phyloP scores from a whole-genome alignment of 2,329 filamentous ascomycete genomes.

The Ploettnerulaceae sp. region DNA sequence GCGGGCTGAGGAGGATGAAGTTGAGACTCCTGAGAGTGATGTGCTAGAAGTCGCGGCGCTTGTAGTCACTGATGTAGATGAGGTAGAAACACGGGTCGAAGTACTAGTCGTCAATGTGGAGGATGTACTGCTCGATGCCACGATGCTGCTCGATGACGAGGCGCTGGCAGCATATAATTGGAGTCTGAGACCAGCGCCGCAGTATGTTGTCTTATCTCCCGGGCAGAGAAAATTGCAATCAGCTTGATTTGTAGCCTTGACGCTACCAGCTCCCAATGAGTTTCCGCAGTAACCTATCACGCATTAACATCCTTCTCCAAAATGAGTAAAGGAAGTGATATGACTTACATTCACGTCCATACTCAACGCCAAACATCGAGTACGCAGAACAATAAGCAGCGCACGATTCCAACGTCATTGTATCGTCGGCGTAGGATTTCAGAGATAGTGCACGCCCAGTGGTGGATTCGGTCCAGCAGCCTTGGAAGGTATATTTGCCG shows the following conservation, averaged over 20 bases:
- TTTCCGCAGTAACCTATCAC: constrained; percentile 31
- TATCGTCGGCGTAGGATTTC: constrained; percentile 22
- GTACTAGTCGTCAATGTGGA: neutral
- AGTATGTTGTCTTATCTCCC: constrained; percentile 30
- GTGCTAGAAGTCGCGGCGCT: neutral
- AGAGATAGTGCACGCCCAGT: constrained; percentile 26
- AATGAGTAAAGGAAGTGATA: no score
- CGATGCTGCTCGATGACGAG: constrained; percentile 4
- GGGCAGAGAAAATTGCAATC: constrained; percentile 24
- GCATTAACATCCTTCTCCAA: no score
- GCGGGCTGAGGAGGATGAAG: neutral
- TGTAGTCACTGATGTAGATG: constrained; percentile 6
- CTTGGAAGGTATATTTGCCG: constrained; percentile 23
- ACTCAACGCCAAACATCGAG: constrained; percentile 38
- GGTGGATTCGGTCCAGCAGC: constrained; percentile 34
- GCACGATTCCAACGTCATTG: constrained; percentile 36
- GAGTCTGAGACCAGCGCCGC: constrained; percentile 30
- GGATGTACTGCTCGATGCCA: neutral
- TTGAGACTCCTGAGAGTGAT: neutral
- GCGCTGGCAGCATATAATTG: constrained; percentile 7
- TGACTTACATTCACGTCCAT: constrained; percentile 34
- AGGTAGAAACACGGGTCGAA: neutral
- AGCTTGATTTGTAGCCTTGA: constrained; percentile 22
- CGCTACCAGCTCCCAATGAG: constrained; percentile 20
- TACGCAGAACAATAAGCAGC: constrained; percentile 30